Evolutionary conservation across 345 rosid species (phyloP).

Genomic region (Populus deltoides): DNA sequence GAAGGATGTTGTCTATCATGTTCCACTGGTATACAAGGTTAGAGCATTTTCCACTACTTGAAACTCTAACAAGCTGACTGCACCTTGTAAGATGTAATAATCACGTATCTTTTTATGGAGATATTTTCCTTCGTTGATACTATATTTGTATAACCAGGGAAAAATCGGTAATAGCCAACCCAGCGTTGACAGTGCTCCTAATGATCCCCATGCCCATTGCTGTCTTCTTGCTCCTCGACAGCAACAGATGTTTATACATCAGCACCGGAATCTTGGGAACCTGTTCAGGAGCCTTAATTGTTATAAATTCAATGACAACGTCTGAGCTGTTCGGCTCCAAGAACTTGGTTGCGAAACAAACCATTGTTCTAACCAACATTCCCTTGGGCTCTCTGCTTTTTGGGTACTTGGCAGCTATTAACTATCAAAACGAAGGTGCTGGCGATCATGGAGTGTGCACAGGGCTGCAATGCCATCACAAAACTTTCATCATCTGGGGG

Average conservation of each 20-base stretch:
- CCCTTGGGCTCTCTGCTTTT: constrained; percentile 25
- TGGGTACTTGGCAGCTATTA: constrained; percentile 25
- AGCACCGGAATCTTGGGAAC: constrained; percentile 18
- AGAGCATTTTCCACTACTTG: not conserved
- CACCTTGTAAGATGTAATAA: not conserved
- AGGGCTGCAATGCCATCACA: constrained; percentile 16
- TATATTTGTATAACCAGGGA: not conserved
- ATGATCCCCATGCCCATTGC: constrained; percentile 22
- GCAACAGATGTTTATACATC: constrained; percentile 1
- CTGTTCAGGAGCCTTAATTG: constrained; percentile 19
- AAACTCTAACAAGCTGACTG: too few species aligned
- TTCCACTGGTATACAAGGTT: constrained; percentile 23
- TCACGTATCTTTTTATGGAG: too few species aligned
- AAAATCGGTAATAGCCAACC: constrained; percentile 1
- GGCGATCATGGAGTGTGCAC: not conserved
- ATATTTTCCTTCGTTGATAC: not conserved
- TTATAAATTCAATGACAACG: constrained; percentile 5
- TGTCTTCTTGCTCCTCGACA: constrained; percentile 10
- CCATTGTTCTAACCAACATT: constrained; percentile 12
- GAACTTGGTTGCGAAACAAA: constrained; percentile 9
- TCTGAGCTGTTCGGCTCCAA: constrained; percentile 4
- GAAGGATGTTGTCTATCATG: constrained; percentile 7
- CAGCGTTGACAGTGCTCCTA: constrained; percentile 15
- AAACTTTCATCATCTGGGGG: constrained; percentile 25
- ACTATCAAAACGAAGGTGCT: constrained; percentile 5